Evolutionary conservation across 192 early-diverging fungal species (phyloP).

Genomic region (Chytriomyces confervae): DNA sequence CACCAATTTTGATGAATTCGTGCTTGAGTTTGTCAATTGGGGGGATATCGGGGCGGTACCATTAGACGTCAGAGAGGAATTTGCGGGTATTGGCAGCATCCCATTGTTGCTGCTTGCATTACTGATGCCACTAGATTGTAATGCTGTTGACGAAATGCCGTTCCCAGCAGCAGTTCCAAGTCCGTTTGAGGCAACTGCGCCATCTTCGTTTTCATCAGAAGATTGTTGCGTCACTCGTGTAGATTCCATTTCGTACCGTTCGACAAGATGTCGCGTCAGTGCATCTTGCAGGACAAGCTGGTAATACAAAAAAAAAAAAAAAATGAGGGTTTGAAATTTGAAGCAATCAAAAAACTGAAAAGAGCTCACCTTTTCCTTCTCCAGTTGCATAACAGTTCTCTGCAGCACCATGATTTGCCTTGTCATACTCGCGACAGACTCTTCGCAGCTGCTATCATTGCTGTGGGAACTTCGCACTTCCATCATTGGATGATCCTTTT

Average conservation of each 20-base stretch:
- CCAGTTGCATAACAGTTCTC: constrained; percentile 23
- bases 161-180: too few species aligned
- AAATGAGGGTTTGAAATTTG: background rate
- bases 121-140: too few species aligned
- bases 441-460: background rate
- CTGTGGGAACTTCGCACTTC: background rate
- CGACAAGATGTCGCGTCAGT: constrained; percentile 19
- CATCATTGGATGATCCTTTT: background rate
- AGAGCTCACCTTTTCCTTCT: constrained; percentile 22
- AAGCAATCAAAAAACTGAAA: background rate
- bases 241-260: constrained; percentile 14
- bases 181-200: too few species aligned
- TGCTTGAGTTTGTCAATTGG: too few species aligned
- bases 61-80: too few species aligned
- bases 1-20: too few species aligned
- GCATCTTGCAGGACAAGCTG: constrained; percentile 28
- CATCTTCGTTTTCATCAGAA: background rate
- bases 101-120: too few species aligned
- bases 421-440: constrained; percentile 1
- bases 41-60: too few species aligned
- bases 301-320: too few species aligned
- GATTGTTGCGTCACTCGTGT: background rate
- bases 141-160: too few species aligned
- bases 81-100: too few species aligned
- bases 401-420: constrained; percentile 16